These are phyloP conservation scores for Gossypium lobatum DNA, from an alignment of 441 rosid genomes.

Conservation along the genomic window DNA sequence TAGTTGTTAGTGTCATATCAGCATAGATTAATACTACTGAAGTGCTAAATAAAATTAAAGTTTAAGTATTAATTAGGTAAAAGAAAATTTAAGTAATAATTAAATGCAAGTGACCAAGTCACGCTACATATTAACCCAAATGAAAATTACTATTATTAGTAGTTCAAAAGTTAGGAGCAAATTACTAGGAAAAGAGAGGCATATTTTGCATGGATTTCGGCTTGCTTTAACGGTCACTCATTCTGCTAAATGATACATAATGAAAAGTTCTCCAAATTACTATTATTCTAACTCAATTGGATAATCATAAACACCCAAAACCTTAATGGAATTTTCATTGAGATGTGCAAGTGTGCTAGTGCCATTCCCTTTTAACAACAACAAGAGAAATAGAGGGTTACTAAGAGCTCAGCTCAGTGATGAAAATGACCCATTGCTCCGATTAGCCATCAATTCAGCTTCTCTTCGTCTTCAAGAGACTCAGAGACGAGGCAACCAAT, in stretches of 20 bases:
- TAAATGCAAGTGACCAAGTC: too few species aligned
- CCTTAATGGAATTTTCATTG: constrained; percentile 28
- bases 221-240: neutral
- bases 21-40: too few species aligned
- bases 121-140: too few species aligned
- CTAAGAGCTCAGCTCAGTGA: constrained; percentile 40
- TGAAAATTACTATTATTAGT: too few species aligned
- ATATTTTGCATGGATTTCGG: neutral
- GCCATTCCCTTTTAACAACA: constrained; percentile 10
- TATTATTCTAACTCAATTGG: neutral
- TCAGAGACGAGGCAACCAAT: constrained; percentile 45
- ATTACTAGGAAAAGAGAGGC: neutral
- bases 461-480: constrained; percentile 83
- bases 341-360: constrained; percentile 18
- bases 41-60: too few species aligned
- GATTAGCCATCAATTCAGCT: constrained; percentile 53
- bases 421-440: constrained; percentile 55
- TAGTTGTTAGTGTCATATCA: too few species aligned
- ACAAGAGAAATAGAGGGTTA: constrained; percentile 12
- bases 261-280: neutral
- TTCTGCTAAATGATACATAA: neutral
- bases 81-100: too few species aligned
- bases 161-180: too few species aligned
- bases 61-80: too few species aligned
- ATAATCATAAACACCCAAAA: neutral